Evolutionary conservation across 2,329 filamentous ascomycete species (phyloP), one percentile per base, ranked within the genome.

Genomic region (Microdochium bolleyi): DNA sequence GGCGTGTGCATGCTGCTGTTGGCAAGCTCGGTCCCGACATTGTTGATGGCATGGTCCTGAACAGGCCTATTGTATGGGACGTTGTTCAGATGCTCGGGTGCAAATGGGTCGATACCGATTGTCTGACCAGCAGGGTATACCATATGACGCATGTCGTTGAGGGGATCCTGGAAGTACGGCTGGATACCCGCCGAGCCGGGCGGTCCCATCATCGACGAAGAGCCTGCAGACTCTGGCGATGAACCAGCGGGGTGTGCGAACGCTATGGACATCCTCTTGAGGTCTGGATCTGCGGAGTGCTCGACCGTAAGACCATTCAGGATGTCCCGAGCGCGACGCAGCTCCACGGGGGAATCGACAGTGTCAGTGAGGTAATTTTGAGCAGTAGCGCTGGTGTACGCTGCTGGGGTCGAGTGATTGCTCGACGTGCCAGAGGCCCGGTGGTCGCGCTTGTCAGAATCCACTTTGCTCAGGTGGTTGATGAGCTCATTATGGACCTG

Each of bases 21-120:
- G 41, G 16, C 22, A 19, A 46, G 41, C 16, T 46, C 41, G 21
- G 14, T 22, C 10, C 16, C 41, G 21, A 46, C 41, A 52, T 69
- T 60, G 52, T 67, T 66, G 51, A 71, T 67, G 3, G 66, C 60
- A 48, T 66, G 73, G 2, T 76, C 72, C 50, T 77, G 76, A 54
- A 87, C 89, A 2, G 88, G 77, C 16, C 82, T 89, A 9, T 86
- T 78, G 65, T 96, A 97, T 0, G 92, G 90, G 53, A 96, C 95
- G 66, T 95, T 96, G 72, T 92, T 84, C 64, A 96, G 90, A 64
- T 96, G 91, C 61, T 96, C 92, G 60, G 89, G 87, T 65, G 92
- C 92, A 78, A 95, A 94, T 1, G 92, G 92, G 64, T 96, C 92
- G 59, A 96, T 96, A 51, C 92, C 92, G 58, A 95, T 89, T 0